Conservation (phyloP, 2,329 filamentous ascomycete species). For the Colletotrichum ledebouriae region DNA sequence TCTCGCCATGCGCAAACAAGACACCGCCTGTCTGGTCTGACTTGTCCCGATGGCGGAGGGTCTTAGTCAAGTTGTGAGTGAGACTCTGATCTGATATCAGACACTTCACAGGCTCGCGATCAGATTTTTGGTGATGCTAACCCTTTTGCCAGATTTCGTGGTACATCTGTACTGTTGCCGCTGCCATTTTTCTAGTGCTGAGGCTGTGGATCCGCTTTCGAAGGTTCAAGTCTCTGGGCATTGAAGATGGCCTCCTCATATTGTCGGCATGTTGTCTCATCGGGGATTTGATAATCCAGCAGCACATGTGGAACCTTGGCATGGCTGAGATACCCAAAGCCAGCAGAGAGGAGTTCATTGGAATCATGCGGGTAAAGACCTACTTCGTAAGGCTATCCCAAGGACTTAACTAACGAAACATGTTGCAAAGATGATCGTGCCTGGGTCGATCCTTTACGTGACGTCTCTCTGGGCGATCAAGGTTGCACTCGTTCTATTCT, state of each 20-base stretch:
- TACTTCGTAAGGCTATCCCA: neutral
- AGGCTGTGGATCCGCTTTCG: constrained; percentile 49
- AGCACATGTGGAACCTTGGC: constrained; percentile 46
- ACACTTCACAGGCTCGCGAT: too few species aligned
- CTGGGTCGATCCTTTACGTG: constrained; percentile 56
- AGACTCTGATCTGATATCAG: too few species aligned
- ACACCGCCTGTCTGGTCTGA: neutral
- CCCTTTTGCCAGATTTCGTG: constrained; percentile 39
- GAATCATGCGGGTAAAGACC: constrained; percentile 46
- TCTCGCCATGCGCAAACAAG: constrained; percentile 18
- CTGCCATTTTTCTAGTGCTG: constrained; percentile 47
- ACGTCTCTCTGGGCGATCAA: constrained; percentile 58
- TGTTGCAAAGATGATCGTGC: constrained; percentile 53
- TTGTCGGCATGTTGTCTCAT: constrained; percentile 50
- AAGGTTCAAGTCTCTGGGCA: constrained; percentile 47
- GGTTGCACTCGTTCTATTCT: constrained; percentile 56
- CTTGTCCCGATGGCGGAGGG: constrained; percentile 33
- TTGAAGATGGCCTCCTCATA: constrained; percentile 51
- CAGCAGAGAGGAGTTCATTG: constrained; percentile 44
- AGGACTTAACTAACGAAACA: neutral
- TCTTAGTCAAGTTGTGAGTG: constrained; percentile 35
- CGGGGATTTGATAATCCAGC: constrained; percentile 50
- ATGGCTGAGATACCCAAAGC: constrained; percentile 47
- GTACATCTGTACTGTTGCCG: constrained; percentile 44
- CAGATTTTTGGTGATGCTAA: neutral